A percentile compares a stretch with the other conserved stretches of the same genome.
phyloP scores from a whole-genome alignment of 768 basidiomycete genomes.

The Mrakia blollopis region DNA sequence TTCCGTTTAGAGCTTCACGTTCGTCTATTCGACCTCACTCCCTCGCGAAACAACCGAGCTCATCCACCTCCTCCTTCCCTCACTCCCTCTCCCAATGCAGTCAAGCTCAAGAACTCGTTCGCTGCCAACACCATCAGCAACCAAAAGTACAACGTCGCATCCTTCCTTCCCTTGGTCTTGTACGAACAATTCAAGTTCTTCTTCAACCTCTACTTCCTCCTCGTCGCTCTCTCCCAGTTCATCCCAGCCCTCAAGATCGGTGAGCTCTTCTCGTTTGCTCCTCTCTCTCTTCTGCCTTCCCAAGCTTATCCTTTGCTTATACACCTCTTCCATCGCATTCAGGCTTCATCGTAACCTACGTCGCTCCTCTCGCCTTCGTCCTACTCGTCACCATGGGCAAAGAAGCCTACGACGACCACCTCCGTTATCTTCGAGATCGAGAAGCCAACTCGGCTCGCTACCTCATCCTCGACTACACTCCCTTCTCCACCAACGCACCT shows the following conservation, averaged over 20 bases:
- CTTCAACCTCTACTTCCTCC: constrained; percentile 96
- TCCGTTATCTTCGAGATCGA: constrained; percentile 80
- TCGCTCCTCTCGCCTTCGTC: constrained; percentile 94
- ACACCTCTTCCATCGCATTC: constrained; percentile 10
- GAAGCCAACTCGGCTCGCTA: constrained; percentile 95
- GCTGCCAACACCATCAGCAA: constrained; percentile 91
- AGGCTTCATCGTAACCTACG: constrained; percentile 94
- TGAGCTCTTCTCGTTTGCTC: constrained; percentile 44
- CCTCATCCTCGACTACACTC: constrained; percentile 51
- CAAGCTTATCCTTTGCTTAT: background rate
- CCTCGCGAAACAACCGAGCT: background rate
- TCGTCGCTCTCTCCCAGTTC: constrained; percentile 94
- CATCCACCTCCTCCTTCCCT: background rate
- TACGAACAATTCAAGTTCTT: constrained; percentile 99
- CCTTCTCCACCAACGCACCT: constrained; percentile 40
- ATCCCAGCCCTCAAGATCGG: constrained; percentile 93
- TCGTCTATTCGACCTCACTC: background rate
- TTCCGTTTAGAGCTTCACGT: constrained; percentile 74
- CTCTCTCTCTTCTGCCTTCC: background rate
- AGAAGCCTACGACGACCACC: constrained; percentile 98
- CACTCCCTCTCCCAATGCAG: background rate
- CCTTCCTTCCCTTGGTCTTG: constrained; percentile 94
- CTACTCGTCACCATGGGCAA: constrained; percentile 94
- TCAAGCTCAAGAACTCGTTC: constrained; percentile 34
- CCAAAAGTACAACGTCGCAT: constrained; percentile 94